Conservation (phyloP, 108 stramenopile genomes). For the Bacterosira constricta region DNA sequence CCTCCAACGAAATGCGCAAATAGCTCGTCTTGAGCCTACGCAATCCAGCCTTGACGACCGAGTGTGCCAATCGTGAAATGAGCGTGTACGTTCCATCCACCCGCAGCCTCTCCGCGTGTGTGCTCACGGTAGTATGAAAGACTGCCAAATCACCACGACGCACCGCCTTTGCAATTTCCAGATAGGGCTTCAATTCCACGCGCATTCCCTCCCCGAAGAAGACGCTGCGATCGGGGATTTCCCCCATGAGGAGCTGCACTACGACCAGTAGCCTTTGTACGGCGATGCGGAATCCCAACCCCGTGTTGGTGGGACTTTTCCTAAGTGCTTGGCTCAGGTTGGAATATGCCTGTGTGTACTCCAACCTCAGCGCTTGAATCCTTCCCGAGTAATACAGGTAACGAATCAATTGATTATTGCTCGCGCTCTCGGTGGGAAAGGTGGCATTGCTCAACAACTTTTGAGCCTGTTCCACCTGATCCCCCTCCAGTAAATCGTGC, state of each 20-base stretch:
- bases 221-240: conserved; percentile 91
- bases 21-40: conserved; percentile 91
- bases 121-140: conserved; percentile 77
- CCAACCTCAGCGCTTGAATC: conserved; percentile 91
- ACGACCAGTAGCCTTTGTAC: conserved; percentile 86
- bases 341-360: conserved; percentile 95
- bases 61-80: conserved; percentile 94
- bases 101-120: conserved; percentile 67
- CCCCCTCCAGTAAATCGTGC: conserved; percentile 66
- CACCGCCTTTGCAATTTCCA: conserved; percentile 95
- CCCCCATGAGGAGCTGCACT: conserved; percentile 97
- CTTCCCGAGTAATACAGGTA: conserved; percentile 97
- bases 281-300: conserved; percentile 88
- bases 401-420: conserved; percentile 96
- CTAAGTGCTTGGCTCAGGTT: conserved; percentile 93
- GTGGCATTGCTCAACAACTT: conserved; percentile 88
- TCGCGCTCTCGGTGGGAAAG: conserved; percentile 86
- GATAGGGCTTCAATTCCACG: conserved; percentile 85
- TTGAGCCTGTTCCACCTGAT: conserved; percentile 95
- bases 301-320: conserved; percentile 95
- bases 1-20: conserved; percentile 11
- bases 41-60: conserved; percentile 98
- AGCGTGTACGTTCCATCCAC: conserved; percentile 91
- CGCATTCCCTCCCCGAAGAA: conserved; percentile 85
- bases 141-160: conserved; percentile 91